A percentile compares a stretch with the other conserved stretches of the same genome.
These are phyloP conservation scores for Nigrospora sphaerica DNA, from an alignment of 2,329 filamentous ascomycete genomes.

Conservation along the genomic window DNA sequence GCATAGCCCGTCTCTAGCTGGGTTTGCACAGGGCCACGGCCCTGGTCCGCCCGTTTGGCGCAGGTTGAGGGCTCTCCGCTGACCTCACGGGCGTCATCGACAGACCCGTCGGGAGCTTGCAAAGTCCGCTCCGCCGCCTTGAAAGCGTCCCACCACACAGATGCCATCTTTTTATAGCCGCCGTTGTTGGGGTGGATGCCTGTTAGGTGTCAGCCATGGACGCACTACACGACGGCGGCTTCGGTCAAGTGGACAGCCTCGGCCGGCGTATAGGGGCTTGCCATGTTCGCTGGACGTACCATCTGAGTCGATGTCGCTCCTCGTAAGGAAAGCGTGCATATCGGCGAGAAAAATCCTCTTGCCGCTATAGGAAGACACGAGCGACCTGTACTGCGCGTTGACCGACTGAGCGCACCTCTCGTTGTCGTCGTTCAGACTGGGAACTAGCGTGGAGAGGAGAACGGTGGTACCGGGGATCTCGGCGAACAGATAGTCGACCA, in stretches of 20 bases:
- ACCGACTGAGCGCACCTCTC: constrained; percentile 3
- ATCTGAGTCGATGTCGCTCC: constrained; percentile 1
- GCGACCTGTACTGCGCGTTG: constrained; percentile 5
- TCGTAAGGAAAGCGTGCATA: constrained; percentile 2
- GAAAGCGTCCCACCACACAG: constrained; percentile 9
- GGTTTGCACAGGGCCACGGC: neutral
- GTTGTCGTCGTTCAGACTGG: neutral
- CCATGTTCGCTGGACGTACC: neutral
- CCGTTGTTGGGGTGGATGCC: constrained; percentile 9
- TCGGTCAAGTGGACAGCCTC: neutral
- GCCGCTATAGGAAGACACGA: neutral
- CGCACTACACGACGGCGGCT: neutral
- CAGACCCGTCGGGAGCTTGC: neutral
- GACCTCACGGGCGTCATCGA: neutral
- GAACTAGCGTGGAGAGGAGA: constrained; percentile 4
- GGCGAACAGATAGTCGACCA: constrained; percentile 1
- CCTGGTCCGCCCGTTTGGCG: neutral
- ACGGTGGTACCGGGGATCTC: constrained; percentile 3
- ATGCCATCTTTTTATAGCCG: constrained; percentile 7
- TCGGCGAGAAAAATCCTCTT: constrained; percentile 5
- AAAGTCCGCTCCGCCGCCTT: constrained; percentile 1
- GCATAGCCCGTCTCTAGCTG: neutral
- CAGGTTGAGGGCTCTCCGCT: neutral
- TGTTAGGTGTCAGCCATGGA: neutral
- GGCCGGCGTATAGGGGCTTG: neutral